Evolutionary conservation across 2,329 filamentous ascomycete species (phyloP).

Genomic region (Fusarium newnesense): DNA sequence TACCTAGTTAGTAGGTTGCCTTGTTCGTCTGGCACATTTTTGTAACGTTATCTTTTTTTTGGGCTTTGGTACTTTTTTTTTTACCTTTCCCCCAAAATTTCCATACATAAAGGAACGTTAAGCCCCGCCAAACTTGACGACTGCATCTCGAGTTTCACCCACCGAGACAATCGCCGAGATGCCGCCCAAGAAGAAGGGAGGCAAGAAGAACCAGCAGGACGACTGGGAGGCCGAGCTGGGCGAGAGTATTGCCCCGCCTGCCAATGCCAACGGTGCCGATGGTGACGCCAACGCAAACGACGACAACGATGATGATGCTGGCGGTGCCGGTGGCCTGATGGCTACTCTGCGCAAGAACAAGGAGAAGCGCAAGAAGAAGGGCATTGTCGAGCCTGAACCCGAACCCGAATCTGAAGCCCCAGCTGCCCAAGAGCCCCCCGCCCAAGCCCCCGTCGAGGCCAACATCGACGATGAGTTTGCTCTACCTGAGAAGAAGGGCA

Average conservation of each 20-base stretch:
- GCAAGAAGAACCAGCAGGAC: constrained; percentile 83
- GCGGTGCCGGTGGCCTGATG: constrained; percentile 75
- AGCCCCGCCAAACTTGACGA: constrained; percentile 34
- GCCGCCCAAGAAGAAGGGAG: constrained; percentile 93
- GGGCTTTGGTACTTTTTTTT: constrained; percentile 16
- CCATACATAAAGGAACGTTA: constrained; percentile 17
- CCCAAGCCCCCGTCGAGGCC: constrained; percentile 83
- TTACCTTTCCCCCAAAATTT: constrained; percentile 15
- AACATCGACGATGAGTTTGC: constrained; percentile 88
- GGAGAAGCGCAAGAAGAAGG: constrained; percentile 92
- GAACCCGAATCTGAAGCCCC: constrained; percentile 57
- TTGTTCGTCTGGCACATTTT: constrained; percentile 28
- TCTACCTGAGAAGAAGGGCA: constrained; percentile 79
- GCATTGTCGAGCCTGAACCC: constrained; percentile 69
- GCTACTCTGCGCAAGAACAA: constrained; percentile 84
- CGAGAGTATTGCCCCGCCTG: constrained; percentile 74
- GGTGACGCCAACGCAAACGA: constrained; percentile 61
- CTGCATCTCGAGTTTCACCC: constrained; percentile 34
- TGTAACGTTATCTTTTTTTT: constrained; percentile 18
- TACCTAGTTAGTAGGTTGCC: constrained; percentile 18
- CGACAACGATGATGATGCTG: constrained; percentile 62
- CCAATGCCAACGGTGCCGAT: constrained; percentile 48
- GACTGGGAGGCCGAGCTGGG: constrained; percentile 96
- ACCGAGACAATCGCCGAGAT: constrained; percentile 62
- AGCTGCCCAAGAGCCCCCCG: constrained; percentile 69